These are phyloP conservation scores for Zygosaccharomyces bailii DNA, from an alignment of 805 yeast genomes.

Conservation along the genomic window DNA sequence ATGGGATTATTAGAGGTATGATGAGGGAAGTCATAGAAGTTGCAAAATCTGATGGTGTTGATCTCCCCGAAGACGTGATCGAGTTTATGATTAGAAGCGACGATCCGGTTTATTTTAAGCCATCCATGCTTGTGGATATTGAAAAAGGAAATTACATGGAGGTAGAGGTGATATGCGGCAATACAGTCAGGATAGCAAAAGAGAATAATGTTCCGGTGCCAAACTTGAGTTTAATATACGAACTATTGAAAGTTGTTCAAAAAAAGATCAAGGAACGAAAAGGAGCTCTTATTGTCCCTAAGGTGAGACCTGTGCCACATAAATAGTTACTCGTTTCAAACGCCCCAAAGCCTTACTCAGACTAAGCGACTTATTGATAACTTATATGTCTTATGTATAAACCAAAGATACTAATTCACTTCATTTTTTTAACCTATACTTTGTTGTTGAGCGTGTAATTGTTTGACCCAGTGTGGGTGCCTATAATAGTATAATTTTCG, in stretches of 20 bases:
- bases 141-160: slow-evolving; percentile 65
- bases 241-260: slow-evolving; percentile 57
- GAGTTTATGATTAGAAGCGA: slow-evolving; percentile 52
- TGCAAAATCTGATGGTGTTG: slow-evolving; percentile 65
- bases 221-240: slow-evolving; percentile 50
- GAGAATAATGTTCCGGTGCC: slow-evolving; percentile 52
- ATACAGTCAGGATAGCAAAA: slow-evolving; percentile 49
- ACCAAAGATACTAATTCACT: too few relatives aligned
- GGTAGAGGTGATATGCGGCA: slow-evolving; percentile 66
- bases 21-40: slow-evolving; percentile 65
- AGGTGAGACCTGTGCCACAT: slow-evolving; percentile 7
- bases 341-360: too few relatives aligned
- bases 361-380: too few relatives aligned
- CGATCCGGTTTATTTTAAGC: slow-evolving; percentile 55
- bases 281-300: slow-evolving; percentile 40
- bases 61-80: slow-evolving; percentile 46
- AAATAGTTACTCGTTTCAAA: too few relatives aligned
- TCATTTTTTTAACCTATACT: too few relatives aligned
- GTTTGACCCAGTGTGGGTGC: too few relatives aligned
- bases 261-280: slow-evolving; percentile 54
- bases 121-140: slow-evolving; percentile 72
- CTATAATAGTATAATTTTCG: too few relatives aligned
- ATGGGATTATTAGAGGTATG: slow-evolving; percentile 56
- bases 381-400: too few relatives aligned
- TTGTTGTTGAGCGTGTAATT: too few relatives aligned